Evolutionary conservation across 2,329 filamentous ascomycete species (phyloP), one percentile per base, ranked within the genome.

Genomic region (Diaporthe velutina): DNA sequence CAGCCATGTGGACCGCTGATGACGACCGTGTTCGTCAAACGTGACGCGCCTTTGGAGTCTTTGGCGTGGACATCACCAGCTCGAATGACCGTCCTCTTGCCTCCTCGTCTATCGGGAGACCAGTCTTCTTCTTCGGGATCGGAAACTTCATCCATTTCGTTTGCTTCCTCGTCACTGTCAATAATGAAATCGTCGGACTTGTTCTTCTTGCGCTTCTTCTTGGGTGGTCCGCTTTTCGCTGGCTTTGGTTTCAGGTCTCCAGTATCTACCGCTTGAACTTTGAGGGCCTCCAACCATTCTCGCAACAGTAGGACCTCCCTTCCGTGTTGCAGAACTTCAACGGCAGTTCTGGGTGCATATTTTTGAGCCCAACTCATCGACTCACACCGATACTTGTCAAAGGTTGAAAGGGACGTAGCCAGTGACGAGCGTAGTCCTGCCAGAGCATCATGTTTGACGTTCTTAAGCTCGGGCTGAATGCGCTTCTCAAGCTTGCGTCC

Each of bases 1-100:
- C 93, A 96, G 0, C 97, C 97, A 78, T 94, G 89, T 3, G 96
- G 95, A 0, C 97, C 97, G 80, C 95, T 98, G 42, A 99, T 87
- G 10, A 99, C 86, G n/a, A 98, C 90, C 0, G 93, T 90, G 83
- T 98, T 98, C 68, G 89, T 88, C 42, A 93, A 81, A 64, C 89
- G 90, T 12, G 83, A 80, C 17, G 83, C 80, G 10, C 87, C 86
- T 74, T 86, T 89, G 35, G 81, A 78, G 30, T 80, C 80, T 71
- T 82, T 86, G 55, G 79, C 77, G 3, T 79, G 77, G 15, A 80
- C 76, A 70, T 84, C 81, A 8, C 83, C 85, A 76, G 82, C 85
- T 73, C 87, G 86, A 52, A 93, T 82, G 2, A 93, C 88, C 15
- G 90, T 90, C 79, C 87, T 90, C 81, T 85, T 90, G 77, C 80